Base-by-base conservation (phyloP, 192 early-diverging fungal species). In the Coemansia sp. region DNA sequence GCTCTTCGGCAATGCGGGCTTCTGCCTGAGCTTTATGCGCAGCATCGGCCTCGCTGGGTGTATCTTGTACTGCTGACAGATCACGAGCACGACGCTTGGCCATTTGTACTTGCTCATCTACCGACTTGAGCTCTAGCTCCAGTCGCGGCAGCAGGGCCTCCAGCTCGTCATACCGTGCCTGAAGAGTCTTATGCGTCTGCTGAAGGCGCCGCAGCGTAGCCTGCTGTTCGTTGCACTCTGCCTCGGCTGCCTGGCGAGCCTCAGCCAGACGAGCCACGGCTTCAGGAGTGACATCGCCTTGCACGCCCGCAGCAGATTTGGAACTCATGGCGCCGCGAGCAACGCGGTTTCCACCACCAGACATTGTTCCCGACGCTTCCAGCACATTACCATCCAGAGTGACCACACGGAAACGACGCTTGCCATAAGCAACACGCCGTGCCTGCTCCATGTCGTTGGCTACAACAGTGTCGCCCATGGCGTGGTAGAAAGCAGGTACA, bases 321-420 rank as follows among this genome's bases (percentile, higher is more conserved):
- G 90, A 91, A 69, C 87, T 84, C 97, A 97, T 99, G 21, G 87
- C 91, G 10, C 97, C 97, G 12, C 86, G 82, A 7, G 75, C 70
- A 0, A 86, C 82, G 45, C 80, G 79, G 11, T 58, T 83, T 16
- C 94, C 95, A 46, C 94, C 97, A 56, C 95, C 95, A 30, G 84
- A 86, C 91, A 99, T 93, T 6, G 94, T 88, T 61, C 97, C 95
- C 6, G 87, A 86, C 18, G 82, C 83, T 55, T 97, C 95, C 52
- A 99, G 92, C 43, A 98, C 67, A 46, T 92, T 82, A 3, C 97
- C 95, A 46, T 89, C 89, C 37, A 99, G 66, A 1, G 93, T 98
- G 5, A 99, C 97, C 6, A 98, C 94, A 26, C 95, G 84, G 81
- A 86, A 90, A n/a, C 93, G 83, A 20, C 77, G 79, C 26, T 57